Conservation (phyloP, 768 basidiomycete genomes). For the Boletus barrowsii region DNA sequence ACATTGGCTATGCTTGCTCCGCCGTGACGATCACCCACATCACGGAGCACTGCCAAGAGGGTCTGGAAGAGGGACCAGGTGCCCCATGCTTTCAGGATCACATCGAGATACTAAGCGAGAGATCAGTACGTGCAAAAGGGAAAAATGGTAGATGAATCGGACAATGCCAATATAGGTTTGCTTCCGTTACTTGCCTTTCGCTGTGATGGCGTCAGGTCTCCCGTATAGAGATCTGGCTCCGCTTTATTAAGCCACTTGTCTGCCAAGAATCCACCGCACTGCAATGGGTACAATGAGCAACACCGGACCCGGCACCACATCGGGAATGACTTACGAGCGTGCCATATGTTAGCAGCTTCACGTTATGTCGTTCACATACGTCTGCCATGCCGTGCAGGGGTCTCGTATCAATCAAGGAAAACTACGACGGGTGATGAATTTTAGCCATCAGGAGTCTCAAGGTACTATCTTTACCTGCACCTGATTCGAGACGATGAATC, state of each 20-base stretch:
- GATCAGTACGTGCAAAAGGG: background rate
- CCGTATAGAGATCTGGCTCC: slow-evolving; percentile 70
- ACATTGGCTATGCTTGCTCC: slow-evolving; percentile 72
- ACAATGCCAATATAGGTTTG: background rate
- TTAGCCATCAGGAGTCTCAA: background rate
- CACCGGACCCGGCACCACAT: background rate
- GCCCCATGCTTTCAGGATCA: slow-evolving; percentile 79
- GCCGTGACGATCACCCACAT: slow-evolving; percentile 65
- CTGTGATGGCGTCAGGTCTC: slow-evolving; percentile 73
- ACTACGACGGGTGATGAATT: slow-evolving; percentile 41
- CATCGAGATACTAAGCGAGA: slow-evolving; percentile 69
- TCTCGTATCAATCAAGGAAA: slow-evolving; percentile 77
- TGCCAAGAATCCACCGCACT: slow-evolving; percentile 84
- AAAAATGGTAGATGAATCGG: background rate
- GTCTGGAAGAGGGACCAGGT: slow-evolving; percentile 72
- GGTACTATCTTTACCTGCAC: slow-evolving; percentile 54
- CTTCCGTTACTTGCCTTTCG: slow-evolving; percentile 54
- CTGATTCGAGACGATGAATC: slow-evolving; percentile 76
- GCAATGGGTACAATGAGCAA: slow-evolving; percentile 9
- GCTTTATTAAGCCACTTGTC: slow-evolving; percentile 68
- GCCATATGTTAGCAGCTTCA: slow-evolving; percentile 80
- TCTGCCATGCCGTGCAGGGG: slow-evolving; percentile 75
- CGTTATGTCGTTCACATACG: slow-evolving; percentile 66
- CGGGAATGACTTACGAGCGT: slow-evolving; percentile 54
- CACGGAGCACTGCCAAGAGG: slow-evolving; percentile 54